These are phyloP conservation scores for Dichotomopilus funicola DNA, from an alignment of 2,329 filamentous ascomycete genomes.

Conservation along the genomic window DNA sequence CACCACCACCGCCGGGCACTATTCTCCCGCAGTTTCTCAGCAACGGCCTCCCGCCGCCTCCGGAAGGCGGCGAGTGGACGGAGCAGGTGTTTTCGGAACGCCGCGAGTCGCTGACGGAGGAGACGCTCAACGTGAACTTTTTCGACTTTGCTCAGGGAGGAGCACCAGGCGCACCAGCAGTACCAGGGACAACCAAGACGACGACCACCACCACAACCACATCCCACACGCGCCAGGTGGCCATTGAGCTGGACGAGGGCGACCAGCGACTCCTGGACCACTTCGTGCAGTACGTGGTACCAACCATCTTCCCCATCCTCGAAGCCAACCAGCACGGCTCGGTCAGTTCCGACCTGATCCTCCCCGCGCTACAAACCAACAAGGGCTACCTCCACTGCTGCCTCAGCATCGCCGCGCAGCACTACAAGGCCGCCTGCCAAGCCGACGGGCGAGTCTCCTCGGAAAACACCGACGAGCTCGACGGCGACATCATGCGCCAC, in stretches of 20 bases:
- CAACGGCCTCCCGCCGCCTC: constrained; percentile 26
- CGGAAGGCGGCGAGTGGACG: constrained; percentile 59
- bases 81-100: constrained; percentile 63
- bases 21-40: constrained; percentile 51
- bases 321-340: constrained; percentile 85
- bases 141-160: constrained; percentile 70
- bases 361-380: constrained; percentile 85
- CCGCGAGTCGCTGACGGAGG: constrained; percentile 60
- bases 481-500: constrained; percentile 87
- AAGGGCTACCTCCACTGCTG: constrained; percentile 94
- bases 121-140: constrained; percentile 67
- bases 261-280: constrained; percentile 85
- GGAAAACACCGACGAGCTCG: constrained; percentile 57
- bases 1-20: constrained; percentile 62
- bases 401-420: constrained; percentile 84
- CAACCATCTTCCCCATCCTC: constrained; percentile 84
- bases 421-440: constrained; percentile 71
- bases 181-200: too few relatives aligned
- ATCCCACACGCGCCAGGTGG: constrained; percentile 58
- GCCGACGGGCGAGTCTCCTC: constrained; percentile 38
- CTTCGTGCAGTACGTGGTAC: constrained; percentile 82
- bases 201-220: constrained; percentile 32
- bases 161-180: too few relatives aligned
- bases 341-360: constrained; percentile 71
- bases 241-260: constrained; percentile 77